These are phyloP conservation scores for Ophiorrhiza pumila DNA, from an alignment of 257 asterid species.

Conservation along the genomic window DNA sequence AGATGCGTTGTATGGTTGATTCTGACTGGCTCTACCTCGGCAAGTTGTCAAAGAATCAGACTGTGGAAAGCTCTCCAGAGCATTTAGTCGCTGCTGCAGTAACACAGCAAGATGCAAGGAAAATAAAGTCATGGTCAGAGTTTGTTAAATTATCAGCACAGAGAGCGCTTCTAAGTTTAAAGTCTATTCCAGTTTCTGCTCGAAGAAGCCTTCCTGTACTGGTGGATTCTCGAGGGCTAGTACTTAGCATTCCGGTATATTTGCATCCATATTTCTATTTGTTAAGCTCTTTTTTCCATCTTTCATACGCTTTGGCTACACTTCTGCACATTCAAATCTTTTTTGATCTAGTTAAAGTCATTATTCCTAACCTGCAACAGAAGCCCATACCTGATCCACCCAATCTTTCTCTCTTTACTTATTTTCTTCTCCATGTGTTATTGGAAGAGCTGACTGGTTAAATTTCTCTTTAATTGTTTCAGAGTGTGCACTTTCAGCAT, in stretches of 20 bases:
- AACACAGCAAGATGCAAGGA: conserved; percentile 11
- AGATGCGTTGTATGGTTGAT: conserved; percentile 67
- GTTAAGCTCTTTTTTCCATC: not conserved
- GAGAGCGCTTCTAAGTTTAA: conserved; percentile 50
- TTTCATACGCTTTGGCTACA: not conserved
- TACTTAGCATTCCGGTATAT: conserved; percentile 74
- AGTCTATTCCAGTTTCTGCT: conserved; percentile 73
- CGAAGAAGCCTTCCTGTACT: conserved; percentile 79
- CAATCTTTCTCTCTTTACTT: not conserved
- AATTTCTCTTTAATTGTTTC: conserved; percentile 21
- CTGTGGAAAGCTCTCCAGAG: conserved; percentile 18
- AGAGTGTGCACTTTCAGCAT: conserved; percentile 58
- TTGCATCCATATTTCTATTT: conserved; percentile 1
- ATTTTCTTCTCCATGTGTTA: not conserved
- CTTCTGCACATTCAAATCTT: not conserved
- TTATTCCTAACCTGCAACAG: not conserved
- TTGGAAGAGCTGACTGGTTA: conserved; percentile 14
- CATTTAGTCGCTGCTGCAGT: conserved; percentile 13
- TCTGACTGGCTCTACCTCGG: conserved; percentile 78
- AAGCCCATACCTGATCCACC: not conserved
- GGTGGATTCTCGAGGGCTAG: conserved; percentile 55
- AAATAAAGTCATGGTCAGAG: conserved; percentile 31
- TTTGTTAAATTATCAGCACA: conserved; percentile 53
- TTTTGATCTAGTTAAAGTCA: not conserved
- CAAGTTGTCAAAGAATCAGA: conserved; percentile 36